Base-by-base conservation (phyloP, 768 basidiomycete species). In the Multifurca ochricompacta region DNA sequence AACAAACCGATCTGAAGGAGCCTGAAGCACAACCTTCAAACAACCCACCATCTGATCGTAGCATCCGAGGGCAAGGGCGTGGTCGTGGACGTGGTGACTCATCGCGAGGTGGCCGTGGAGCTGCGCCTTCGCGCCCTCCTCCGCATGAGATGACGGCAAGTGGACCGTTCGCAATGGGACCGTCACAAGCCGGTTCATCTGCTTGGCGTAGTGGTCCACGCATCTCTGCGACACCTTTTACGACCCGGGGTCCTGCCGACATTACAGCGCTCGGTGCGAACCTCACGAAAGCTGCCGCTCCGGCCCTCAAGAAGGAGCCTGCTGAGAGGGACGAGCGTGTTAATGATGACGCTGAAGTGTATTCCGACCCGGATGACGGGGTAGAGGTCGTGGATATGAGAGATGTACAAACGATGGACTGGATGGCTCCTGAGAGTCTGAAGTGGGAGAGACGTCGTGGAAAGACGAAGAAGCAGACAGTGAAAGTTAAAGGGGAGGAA, bases 311-410 rank as follows among this genome's bases (percentile, higher is more conserved):
- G 61, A 72, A 72, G 66, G 63, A 69, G 59, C 41, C 31, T 28
- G 57, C 16, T 30, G 35, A 67, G 58, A 58, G 62, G 21, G 66
- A 76, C 66, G 51, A 43, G 45, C 43, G 53, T 31, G 64, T 53
- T 16, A 72, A 71, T 43, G 74, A 77, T 16, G 80, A 85, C 16
- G 81, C 72, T 6, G 89, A 90, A 55, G 74, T 75, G 18, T 91
- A 91, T 68, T 92, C 90, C 16, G 90, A 92, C 56, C 86, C 87
- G 11, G 90, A 91, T 62, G 87, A 90, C 51, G 89, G 87, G 10
- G 85, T 91, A 23, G 87, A 91, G 69, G 89, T 91, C 48, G 73
- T 92, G 36, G 90, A 92, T 63, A 85, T 92, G 79, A 81, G 83
- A 28, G 76, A 83, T 54, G 81, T 92, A 28, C 70, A 77, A 47